Base-by-base conservation (phyloP, 2,329 filamentous ascomycete species). In the Achaetomium macrosporum region DNA sequence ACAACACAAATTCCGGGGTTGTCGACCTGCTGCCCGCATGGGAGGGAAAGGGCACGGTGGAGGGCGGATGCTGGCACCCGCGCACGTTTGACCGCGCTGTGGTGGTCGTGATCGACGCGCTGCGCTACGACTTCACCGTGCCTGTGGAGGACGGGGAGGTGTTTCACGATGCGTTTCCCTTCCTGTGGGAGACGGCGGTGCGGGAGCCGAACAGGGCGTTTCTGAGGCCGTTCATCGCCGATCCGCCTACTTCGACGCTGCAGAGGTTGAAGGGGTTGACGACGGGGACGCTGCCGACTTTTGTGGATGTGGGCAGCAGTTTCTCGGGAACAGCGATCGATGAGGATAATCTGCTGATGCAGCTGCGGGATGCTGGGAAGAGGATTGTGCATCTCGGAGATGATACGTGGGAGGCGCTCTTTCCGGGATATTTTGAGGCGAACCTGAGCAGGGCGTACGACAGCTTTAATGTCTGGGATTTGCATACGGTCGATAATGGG, bases 401-500 rank as follows among this genome's bases (percentile, higher is more conserved):
- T 68, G 92, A 99, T 70, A 99, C 93, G 5, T 99, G 93, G 93
- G 88, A 90, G 60, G 80, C 89, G 41, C 75, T 99, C 15, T 99
- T 97, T 66, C 93, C 93, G 0, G 88, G 79, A n/a, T 90, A 95
- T 68, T 99, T 99, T 64, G 85, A 96, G 67, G 74, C 84, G 9
- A 87, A 92, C 52, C 82, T 96, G 52, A 96, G 91, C 61, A 82
- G 78, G 61, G 83, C 93, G 0, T 99, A 96, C 68, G 92, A 97
- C 68, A 97, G 92, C 57, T 95, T 99, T 73, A 96, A 97, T 65
- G 93, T 97, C 7, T 96, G 90, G 90, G 93, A 99, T 68, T 71
- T 99, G 63, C 90, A 97, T 68, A 97, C 93, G 0, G 88, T 99
- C 2, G 93, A 99, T 66, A 92, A 96, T 64, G 93, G 93, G 1